Base-by-base conservation (phyloP, 2,329 filamentous ascomycete species). In the Pseudocercospora ulei region DNA sequence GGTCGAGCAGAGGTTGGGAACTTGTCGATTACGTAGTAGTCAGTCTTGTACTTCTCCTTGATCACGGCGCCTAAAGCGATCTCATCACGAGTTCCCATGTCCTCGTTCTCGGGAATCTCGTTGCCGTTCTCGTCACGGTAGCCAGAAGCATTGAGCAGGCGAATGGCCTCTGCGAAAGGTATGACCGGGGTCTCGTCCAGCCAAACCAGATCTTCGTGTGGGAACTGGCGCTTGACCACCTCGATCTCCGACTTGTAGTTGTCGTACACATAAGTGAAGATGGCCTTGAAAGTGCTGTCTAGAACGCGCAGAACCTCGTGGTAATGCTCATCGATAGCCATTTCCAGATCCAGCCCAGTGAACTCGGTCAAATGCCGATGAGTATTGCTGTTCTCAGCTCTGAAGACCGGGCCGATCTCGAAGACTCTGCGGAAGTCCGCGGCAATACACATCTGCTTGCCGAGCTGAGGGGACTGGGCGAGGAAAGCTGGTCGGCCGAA, bases 361-460 rank as follows among this genome's bases (percentile, higher is more conserved):
- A 92, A 95, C 60, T 95, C 87, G 0, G 87, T 94, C 69, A 95
- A 69, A 60, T 95, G 87, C 23, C 87, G 78, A 56, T 94, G 87
- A 0, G 87, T 95, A 62, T 95, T 95, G 57, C 83, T 92, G 66
- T 95, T 92, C 60, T 95, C 87, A 0, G 87, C 87, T 51, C 87
- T 78, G 70, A 95, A 95, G 4, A 95, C 86, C 2, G 83, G 78
- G 9, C 84, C 84, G 48, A 90, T 79, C 59, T 95, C 87, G 55
- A 88, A 95, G 4, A 95, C 87, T 35, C 79, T 77, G 41, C 80
- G 80, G 57, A 94, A 90, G 58, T 95, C 87, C 17, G 86, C 80
- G 3, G 85, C 83, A 25, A 95, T 85, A 35, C 78, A 75, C 82
- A 93, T 88, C 62, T 95, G 87, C 65, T 95, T 95, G 37, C 84